Evolutionary conservation across 1,284 basidiomycete genomes (phyloP).

Genomic region (Phellinidium pouzarii): DNA sequence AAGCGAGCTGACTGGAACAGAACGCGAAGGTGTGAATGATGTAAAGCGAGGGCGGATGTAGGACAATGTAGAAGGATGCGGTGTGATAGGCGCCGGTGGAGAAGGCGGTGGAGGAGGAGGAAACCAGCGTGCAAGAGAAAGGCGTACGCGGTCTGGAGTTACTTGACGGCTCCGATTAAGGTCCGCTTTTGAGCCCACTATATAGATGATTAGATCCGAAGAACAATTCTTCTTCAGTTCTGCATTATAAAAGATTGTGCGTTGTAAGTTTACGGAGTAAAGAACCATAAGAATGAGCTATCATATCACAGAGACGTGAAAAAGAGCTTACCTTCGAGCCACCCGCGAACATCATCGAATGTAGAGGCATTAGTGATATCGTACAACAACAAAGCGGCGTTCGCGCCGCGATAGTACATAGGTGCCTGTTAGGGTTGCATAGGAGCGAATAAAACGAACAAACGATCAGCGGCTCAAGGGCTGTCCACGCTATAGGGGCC

Average conservation of each 20-base stretch:
- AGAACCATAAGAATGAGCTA: background rate
- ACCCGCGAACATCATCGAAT: conserved; percentile 87
- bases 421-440: conserved; percentile 59
- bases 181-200: conserved; percentile 88
- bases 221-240: conserved; percentile 86
- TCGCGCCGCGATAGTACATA: conserved; percentile 98
- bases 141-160: conserved; percentile 71
- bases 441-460: conserved; percentile 17
- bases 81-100: conserved; percentile 49
- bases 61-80: conserved; percentile 60
- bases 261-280: conserved; percentile 5
- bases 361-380: conserved; percentile 91
- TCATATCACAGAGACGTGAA: conserved; percentile 1
- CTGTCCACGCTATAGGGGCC: conserved; percentile 16
- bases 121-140: conserved; percentile 78
- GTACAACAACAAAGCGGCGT: conserved; percentile 94
- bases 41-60: conserved; percentile 84
- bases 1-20: conserved; percentile 39
- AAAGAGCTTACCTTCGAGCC: conserved; percentile 71
- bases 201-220: conserved; percentile 82
- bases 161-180: conserved; percentile 64
- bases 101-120: conserved; percentile 65
- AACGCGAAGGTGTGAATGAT: conserved; percentile 69
- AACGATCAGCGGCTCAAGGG: conserved; percentile 7
- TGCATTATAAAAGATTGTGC: conserved; percentile 26